Evolutionary conservation across 371 early-diverging fungal species (phyloP), one percentile per base, ranked within the genome.

Genomic region (Vairimorpha apis): DNA sequence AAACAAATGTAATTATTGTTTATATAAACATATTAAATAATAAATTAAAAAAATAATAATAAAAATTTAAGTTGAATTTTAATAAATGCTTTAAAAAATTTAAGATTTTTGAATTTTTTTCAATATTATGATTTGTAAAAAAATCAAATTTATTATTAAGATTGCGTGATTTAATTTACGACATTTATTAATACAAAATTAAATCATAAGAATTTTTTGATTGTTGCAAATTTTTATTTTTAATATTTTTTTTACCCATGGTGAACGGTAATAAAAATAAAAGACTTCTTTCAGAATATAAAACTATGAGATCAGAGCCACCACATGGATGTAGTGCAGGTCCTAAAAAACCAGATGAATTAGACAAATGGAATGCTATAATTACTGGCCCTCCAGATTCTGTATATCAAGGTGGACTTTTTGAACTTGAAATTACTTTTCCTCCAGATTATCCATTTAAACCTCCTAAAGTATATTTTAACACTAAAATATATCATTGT

Each of bases 391-490:
- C 86, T 51, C 74, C 79, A 33, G 86, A 88, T 84, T 95, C 97
- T 7, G 90, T 91, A 73, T 99, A 97, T 82, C 85, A 86, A 65
- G 89, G 87, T 44, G 97, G 96, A 8, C 76, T 84, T n/a, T 97
- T 96, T 85, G 80, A 83, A 74, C 94, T 99, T 79, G 87, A 88
- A 5, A 92, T 99, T 77, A 86, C 86, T 0, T 86, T 99, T 66
- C 90, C 89, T 71, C 86, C 87, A 73, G 91, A 89, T 82, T 99
- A 97, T 81, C 99, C 99, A 21, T 95, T 94, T 82, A 92, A 92
- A 67, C 90, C 98, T 72, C 99, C 99, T 72, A 94, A 94, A 82
- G 92, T 97, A 30, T 87, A 86, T 58, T 95, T 96, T 82, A 85
- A 76, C 32, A 92, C 92, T 37, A 88, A 88, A 77, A 78, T 77